These are phyloP conservation scores for Magnusiomyces magnusii DNA, from an alignment of 1,139 yeast genomes.

Conservation along the genomic window DNA sequence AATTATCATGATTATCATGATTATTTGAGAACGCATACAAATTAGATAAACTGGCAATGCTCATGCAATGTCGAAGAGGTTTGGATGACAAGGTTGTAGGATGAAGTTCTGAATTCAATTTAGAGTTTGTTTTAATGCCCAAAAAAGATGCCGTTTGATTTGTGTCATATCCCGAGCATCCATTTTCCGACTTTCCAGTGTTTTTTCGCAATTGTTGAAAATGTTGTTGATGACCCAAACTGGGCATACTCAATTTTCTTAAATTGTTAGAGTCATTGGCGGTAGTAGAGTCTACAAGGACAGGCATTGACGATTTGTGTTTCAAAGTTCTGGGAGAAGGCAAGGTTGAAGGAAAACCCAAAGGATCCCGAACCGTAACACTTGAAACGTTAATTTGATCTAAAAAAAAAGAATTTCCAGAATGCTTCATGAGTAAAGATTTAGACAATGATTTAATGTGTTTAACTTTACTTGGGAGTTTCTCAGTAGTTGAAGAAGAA, in stretches of 20 bases:
- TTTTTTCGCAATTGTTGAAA: neutral
- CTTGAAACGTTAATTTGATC: neutral
- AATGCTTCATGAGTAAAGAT: neutral
- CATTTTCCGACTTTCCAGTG: neutral
- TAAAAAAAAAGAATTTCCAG: neutral
- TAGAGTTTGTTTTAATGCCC: neutral
- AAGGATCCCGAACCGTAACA: neutral
- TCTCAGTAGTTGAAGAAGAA: neutral
- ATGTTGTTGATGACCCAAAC: neutral
- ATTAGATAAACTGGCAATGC: neutral
- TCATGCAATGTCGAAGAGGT: neutral
- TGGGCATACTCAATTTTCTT: neutral
- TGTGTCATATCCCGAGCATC: neutral
- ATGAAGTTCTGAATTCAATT: neutral
- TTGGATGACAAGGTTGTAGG: neutral
- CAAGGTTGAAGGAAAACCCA: neutral
- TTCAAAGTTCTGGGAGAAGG: neutral
- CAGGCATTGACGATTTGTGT: neutral
- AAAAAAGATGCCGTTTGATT: neutral
- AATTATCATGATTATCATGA: neutral
- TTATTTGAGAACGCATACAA: neutral
- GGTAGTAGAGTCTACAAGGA: neutral
- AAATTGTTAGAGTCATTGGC: neutral
- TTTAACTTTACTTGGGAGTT: neutral
- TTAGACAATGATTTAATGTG: neutral